These are phyloP conservation scores for Corrigiola litoralis DNA, from an alignment of 179 eudicot genomes.

Conservation along the genomic window DNA sequence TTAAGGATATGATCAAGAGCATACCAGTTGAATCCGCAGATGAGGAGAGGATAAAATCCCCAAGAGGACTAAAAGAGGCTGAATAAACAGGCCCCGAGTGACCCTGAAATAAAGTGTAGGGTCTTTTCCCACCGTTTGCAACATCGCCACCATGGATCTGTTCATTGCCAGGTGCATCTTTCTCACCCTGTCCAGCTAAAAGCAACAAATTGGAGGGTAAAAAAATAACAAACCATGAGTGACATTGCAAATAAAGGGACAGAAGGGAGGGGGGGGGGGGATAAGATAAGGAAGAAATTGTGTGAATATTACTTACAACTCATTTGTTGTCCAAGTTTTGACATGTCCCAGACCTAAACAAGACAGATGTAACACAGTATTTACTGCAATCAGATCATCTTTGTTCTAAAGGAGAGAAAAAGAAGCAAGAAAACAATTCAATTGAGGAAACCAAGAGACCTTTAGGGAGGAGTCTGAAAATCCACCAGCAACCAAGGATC, in stretches of 20 bases:
- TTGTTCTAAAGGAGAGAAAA: neutral
- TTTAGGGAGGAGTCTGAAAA: constrained; percentile 94
- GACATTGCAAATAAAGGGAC: neutral
- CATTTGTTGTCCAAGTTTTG: constrained; percentile 74
- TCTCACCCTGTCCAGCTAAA: constrained; percentile 68
- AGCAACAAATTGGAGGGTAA: constrained; percentile 5
- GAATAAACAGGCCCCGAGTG: constrained; percentile 98
- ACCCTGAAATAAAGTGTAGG: constrained; percentile 78
- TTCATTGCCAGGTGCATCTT: constrained; percentile 52
- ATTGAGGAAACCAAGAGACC: constrained; percentile 31
- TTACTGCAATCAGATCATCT: neutral
- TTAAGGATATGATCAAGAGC: constrained; percentile 16
- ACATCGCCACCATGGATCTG: constrained; percentile 30
- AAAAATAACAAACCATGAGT: neutral
- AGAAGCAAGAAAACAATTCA: neutral
- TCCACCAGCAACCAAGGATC: constrained; percentile 98
- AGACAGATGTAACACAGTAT: constrained; percentile 7
- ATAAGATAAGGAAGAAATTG: neutral
- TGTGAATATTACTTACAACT: constrained; percentile 47
- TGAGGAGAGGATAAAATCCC: constrained; percentile 88
- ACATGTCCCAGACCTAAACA: constrained; percentile 94
- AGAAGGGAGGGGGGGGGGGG: neutral
- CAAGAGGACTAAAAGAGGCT: constrained; percentile 79
- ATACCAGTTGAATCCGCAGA: constrained; percentile 94
- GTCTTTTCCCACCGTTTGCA: constrained; percentile 52